phyloP scores from a whole-genome alignment of 202 grass and related monocot species.

The Tripidium arundinaceum region DNA sequence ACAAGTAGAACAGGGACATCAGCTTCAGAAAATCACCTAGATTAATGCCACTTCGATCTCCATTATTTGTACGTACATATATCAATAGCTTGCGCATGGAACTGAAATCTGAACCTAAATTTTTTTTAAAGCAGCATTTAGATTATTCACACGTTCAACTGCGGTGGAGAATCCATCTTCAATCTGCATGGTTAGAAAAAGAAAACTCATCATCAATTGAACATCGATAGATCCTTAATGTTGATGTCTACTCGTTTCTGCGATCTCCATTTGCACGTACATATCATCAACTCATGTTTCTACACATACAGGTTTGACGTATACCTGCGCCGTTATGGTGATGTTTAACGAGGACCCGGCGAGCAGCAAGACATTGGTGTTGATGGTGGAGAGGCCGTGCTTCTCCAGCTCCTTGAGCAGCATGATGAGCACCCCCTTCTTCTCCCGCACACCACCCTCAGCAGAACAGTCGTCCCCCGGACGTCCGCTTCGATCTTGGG shows the following conservation, averaged over 20 bases:
- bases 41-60: not conserved
- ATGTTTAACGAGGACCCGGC: constrained; percentile 4
- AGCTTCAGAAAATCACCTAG: not conserved
- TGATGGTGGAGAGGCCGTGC: constrained; percentile 20
- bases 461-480: constrained; percentile 3
- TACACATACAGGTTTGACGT: no score
- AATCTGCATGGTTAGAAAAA: not conserved
- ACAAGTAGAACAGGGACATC: not conserved
- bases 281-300: no score
- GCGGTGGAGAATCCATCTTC: not conserved
- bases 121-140: not conserved
- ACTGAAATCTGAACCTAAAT: not conserved
- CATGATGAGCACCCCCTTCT: constrained; percentile 31
- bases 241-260: not conserved
- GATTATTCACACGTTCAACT: constrained; percentile 1
- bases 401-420: constrained; percentile 30
- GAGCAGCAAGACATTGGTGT: constrained; percentile 14
- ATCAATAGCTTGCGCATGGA: not conserved
- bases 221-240: no score
- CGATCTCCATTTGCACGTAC: no score
- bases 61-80: not conserved
- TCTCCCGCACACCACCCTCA: constrained; percentile 22
- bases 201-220: not conserved
- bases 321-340: constrained; percentile 23
- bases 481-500: not conserved